Conservation (phyloP, 2,329 filamentous ascomycete species). For the Beauveria brongniartii region DNA sequence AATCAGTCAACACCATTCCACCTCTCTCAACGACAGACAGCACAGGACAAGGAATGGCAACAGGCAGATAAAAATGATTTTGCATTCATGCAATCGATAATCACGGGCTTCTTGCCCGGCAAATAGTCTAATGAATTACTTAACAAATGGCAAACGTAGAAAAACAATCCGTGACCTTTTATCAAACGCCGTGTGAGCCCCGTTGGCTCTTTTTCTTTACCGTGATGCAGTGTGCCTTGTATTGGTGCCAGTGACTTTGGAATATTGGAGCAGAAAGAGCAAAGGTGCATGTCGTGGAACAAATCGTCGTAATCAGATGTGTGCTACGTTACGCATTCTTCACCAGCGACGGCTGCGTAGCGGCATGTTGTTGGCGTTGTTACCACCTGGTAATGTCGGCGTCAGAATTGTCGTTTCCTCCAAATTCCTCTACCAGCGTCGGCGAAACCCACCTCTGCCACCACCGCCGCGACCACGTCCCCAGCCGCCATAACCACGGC, state of each 20-base stretch:
- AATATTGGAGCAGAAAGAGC: constrained; percentile 4
- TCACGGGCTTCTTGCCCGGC: constrained; percentile 6
- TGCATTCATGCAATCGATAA: constrained; percentile 5
- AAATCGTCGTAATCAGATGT: not conserved
- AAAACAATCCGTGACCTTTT: constrained; percentile 21
- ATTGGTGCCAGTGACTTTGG: constrained; percentile 4
- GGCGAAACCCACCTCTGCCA: constrained; percentile 41
- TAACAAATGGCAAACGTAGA: constrained; percentile 1
- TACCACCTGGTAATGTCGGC: constrained; percentile 27
- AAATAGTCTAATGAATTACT: constrained; percentile 11
- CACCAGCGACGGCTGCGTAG: constrained; percentile 45
- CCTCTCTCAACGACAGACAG: not conserved
- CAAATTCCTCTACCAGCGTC: constrained; percentile 17
- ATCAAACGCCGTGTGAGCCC: constrained; percentile 22
- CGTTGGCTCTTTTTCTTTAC: constrained; percentile 13
- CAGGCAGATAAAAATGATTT: not conserved
- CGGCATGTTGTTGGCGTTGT: constrained; percentile 43
- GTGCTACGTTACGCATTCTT: constrained; percentile 15
- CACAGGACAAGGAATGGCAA: not conserved
- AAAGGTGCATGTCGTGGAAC: constrained; percentile 8
- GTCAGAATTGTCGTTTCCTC: constrained; percentile 19
- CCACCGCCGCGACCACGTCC: constrained; percentile 53
- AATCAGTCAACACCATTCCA: not conserved
- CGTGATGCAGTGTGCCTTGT: constrained; percentile 7
- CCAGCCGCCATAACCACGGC: constrained; percentile 65